Evolutionary conservation across 768 basidiomycete genomes (phyloP), one percentile per base, ranked within the genome.

Genomic region (Auriculariales sp.): DNA sequence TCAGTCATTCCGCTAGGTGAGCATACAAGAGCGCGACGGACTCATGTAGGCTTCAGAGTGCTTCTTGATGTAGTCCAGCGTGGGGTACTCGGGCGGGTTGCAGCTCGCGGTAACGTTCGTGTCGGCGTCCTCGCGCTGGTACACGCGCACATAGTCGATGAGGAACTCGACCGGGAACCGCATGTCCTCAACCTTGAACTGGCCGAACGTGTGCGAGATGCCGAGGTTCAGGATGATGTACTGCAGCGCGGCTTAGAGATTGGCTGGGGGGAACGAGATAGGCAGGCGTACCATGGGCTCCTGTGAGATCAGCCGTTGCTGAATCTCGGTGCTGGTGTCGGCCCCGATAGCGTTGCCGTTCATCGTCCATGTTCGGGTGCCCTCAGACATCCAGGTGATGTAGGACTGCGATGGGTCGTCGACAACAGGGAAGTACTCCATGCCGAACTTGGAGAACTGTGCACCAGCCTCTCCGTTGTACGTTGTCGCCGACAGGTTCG

Each of bases 111-210:
- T 92, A 50, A 77, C 70, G 49, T 81, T 53, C 29, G 59, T 69
- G 54, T 77, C 60, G 25, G 71, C 60, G 53, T 76, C 63, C 58
- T 72, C 67, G 2, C 77, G 77, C 61, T 95, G 93, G 64, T 95
- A 98, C 9, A 98, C 86, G 19, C 93, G 78, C 49, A 97, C 78
- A 67, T 83, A 95, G 61, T 95, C 89, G 33, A 94, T 69, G 46
- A 68, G 70, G 85, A 95, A 81, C 15, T 62, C 75, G 1, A 79
- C 63, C 6, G 91, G 90, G 66, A 88, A 91, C 15, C 64, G 67
- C 17, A 94, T 66, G 51, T 82, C 69, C 15, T 74, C 64, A 47
- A 87, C 70, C 65, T 95, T 81, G 48, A 91, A 77, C 3, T 63
- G 55, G 11, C 79, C 81, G 57, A 95, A 95, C 62, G 83, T 86